Conservation (phyloP, 1,284 basidiomycete species). For the Apiotrichum laibachii region DNA sequence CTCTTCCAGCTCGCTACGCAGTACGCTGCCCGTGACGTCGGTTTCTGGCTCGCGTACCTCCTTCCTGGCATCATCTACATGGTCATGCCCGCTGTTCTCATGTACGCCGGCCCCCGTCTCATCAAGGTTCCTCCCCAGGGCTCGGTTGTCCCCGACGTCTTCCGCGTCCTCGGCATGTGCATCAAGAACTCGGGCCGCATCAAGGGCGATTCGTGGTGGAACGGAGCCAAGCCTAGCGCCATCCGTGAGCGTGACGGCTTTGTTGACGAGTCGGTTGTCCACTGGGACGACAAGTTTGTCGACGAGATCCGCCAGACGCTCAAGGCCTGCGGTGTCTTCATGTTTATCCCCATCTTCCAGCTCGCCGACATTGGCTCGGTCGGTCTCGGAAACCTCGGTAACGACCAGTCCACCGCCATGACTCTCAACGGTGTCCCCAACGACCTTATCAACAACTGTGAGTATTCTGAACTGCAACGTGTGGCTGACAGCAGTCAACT, state of each 20-base stretch:
- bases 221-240: slow-evolving; percentile 50
- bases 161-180: slow-evolving; percentile 33
- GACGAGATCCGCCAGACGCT: slow-evolving; percentile 53
- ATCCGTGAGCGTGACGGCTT: slow-evolving; percentile 37
- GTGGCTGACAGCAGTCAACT: slow-evolving; percentile 37
- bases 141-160: slow-evolving; percentile 51
- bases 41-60: slow-evolving; percentile 53
- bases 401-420: slow-evolving; percentile 49
- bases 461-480: too few species aligned
- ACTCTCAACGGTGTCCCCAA: slow-evolving; percentile 52
- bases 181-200: slow-evolving; percentile 31
- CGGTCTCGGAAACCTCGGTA: slow-evolving; percentile 49
- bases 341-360: slow-evolving; percentile 54
- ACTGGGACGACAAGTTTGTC: slow-evolving; percentile 55
- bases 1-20: slow-evolving; percentile 45
- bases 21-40: slow-evolving; percentile 45
- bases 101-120: slow-evolving; percentile 48
- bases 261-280: slow-evolving; percentile 47
- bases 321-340: slow-evolving; percentile 54
- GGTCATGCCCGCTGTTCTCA: slow-evolving; percentile 51
- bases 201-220: slow-evolving; percentile 44
- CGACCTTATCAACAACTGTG: slow-evolving; percentile 52
- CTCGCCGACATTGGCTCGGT: slow-evolving; percentile 42
- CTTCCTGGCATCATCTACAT: slow-evolving; percentile 54
- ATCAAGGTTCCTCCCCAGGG: slow-evolving; percentile 53